Evolutionary conservation across 1,139 yeast species (phyloP).

Genomic region (Tardiomyces blankii): DNA sequence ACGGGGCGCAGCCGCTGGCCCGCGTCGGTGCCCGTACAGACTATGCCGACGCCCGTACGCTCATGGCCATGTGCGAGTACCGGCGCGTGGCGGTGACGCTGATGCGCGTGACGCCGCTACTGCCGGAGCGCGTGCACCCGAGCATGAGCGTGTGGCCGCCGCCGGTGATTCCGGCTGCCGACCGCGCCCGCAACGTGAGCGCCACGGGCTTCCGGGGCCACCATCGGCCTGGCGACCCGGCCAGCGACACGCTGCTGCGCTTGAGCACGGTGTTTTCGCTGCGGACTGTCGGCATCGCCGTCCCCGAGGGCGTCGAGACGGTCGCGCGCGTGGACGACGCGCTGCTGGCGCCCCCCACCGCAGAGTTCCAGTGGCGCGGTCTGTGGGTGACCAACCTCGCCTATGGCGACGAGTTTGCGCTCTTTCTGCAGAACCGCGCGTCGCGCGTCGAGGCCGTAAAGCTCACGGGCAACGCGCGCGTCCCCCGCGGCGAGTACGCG

Average conservation of each 20-base stretch:
- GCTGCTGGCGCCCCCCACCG: background rate
- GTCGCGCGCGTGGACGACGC: background rate
- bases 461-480: constrained; percentile 1
- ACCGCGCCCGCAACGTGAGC: constrained; percentile 9
- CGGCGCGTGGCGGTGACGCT: constrained; percentile 6
- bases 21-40: background rate
- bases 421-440: background rate
- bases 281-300: background rate
- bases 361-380: background rate
- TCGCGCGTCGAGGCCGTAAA: background rate
- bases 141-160: constrained; percentile 20
- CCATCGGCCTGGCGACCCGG: background rate
- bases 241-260: background rate
- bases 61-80: background rate
- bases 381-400: background rate
- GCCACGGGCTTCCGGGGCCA: background rate
- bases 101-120: constrained; percentile 4
- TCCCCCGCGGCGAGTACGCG: background rate
- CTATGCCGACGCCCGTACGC: background rate
- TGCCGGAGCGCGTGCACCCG: constrained; percentile 9
- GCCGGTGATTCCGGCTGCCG: constrained; percentile 10
- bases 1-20: background rate
- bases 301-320: background rate
- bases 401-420: background rate
- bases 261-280: background rate